Percentiles rank a stretch among this genome's conserved stretches.
Evolutionary conservation across 306 rosid species (phyloP).

Genomic region (Rosa chinensis): DNA sequence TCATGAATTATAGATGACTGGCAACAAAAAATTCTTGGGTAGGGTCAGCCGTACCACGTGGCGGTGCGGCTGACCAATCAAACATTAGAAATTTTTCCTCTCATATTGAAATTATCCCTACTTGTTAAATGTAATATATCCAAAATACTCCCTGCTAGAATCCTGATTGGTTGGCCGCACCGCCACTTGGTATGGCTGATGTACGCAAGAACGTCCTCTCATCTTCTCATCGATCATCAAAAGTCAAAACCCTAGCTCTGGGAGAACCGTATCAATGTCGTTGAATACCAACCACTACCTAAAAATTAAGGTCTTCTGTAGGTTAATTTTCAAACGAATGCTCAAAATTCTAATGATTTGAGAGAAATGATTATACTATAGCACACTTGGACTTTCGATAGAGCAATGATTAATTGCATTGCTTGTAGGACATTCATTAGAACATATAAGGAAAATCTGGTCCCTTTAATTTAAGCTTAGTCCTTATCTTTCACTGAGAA

Average conservation of each 20-base stretch:
- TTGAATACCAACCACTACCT: slow-evolving; percentile 1
- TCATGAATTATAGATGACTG: too few species aligned
- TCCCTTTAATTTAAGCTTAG: slow-evolving; percentile 1
- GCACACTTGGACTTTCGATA: neutral
- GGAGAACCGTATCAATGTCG: slow-evolving; percentile 16
- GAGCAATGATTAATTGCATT: neutral
- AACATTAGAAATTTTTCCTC: too few species aligned
- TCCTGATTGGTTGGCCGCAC: too few species aligned
- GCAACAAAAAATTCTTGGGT: too few species aligned
- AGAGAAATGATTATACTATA: neutral
- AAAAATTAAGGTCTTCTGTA: neutral
- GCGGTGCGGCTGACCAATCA: too few species aligned
- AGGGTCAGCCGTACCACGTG: too few species aligned
- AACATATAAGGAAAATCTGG: neutral
- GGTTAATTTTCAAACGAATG: slow-evolving; percentile 3
- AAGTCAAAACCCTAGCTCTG: neutral
- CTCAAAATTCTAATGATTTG: neutral
- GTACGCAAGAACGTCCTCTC: too few species aligned
- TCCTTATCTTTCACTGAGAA: slow-evolving; percentile 35
- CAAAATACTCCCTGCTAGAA: too few species aligned
- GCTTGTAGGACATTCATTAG: neutral
- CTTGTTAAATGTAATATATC: too few species aligned
- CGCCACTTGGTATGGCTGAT: too few species aligned
- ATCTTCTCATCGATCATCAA: neutral
- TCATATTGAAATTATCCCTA: too few species aligned